These are phyloP conservation scores for Schizopora paradoxa DNA, from an alignment of 1,284 basidiomycete species.

Conservation along the genomic window DNA sequence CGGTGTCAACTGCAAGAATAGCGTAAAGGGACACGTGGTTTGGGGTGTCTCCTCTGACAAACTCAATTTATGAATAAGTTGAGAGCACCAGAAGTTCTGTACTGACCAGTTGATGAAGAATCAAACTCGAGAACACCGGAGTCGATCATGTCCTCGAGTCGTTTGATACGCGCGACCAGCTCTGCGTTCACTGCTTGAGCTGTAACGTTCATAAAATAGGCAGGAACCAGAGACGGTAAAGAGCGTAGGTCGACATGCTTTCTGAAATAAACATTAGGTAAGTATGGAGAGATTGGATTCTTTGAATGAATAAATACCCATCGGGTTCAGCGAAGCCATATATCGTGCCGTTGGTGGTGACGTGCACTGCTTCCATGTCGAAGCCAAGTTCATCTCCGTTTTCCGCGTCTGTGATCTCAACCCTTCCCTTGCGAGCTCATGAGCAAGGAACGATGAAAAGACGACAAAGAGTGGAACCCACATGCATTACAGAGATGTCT, in stretches of 20 bases:
- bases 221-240: conserved; percentile 61
- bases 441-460: conserved; percentile 6
- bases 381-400: conserved; percentile 54
- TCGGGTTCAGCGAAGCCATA: conserved; percentile 66
- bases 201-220: conserved; percentile 50
- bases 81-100: conserved; percentile 14
- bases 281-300: conserved; percentile 5
- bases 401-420: conserved; percentile 54
- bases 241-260: conserved; percentile 60
- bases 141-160: conserved; percentile 57
- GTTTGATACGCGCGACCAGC: conserved; percentile 52
- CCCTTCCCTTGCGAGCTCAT: conserved; percentile 46
- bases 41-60: conserved; percentile 42
- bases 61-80: background rate
- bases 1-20: conserved; percentile 58
- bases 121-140: conserved; percentile 51
- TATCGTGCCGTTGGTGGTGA: conserved; percentile 70
- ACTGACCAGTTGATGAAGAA: conserved; percentile 35
- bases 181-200: conserved; percentile 62
- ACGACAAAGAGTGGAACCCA: conserved; percentile 31
- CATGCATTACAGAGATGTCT: conserved; percentile 57
- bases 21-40: conserved; percentile 56
- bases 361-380: conserved; percentile 77
- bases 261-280: conserved; percentile 29
- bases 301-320: conserved; percentile 41